Base-by-base conservation (phyloP, 192 early-diverging fungal genomes). In the Podila minutissima region DNA sequence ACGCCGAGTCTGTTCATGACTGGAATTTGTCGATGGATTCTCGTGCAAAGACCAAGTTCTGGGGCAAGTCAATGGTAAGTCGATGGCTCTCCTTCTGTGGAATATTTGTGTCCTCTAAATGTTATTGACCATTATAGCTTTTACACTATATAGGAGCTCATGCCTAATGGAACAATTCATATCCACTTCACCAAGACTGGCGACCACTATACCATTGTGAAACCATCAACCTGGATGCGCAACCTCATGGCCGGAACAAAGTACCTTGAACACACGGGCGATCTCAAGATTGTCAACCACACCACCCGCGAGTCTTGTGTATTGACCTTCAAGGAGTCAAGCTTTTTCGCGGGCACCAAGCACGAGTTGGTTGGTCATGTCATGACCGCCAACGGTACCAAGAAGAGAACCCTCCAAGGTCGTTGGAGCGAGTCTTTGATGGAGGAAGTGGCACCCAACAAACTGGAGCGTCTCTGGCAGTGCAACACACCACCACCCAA, bases 1-100 rank as follows among this genome's bases (percentile, higher is more conserved):
- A 97, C 68, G 96, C 96, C 15, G 93, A 97, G 28, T 89, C 94
- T 9, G 49, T 71, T 51, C 85, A 86, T 19, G 83, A 91, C 29
- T 99, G 89, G 83, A 82, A 71, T 33, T 92, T 95, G 64, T 96
- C 89, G 85, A 97, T 99, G 89, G 97, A 97, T 60, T 95, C 93
- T 50, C 89, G 92, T 31, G 91, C 95, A 31, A 98, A 97, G 86
- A 96, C 90, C 83, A 97, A 96, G 76, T 99, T 99, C 86, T 99
- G 97, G 97, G 98, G 97, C 72, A 95, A 93, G 72, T 93, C 88
- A 3, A 91, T 92, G 86, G 41, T 46, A 46, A 46, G 13, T 46
- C 4, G 41, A 8, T 46, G 41, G 13, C 41, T 4, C 3, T 46
- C 41, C 41, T 46, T 4, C 12, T 15, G 15, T 46, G 2, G 13